Evolutionary conservation across 805 yeast genomes (phyloP).

Genomic region (Saccharomycopsis sp.): DNA sequence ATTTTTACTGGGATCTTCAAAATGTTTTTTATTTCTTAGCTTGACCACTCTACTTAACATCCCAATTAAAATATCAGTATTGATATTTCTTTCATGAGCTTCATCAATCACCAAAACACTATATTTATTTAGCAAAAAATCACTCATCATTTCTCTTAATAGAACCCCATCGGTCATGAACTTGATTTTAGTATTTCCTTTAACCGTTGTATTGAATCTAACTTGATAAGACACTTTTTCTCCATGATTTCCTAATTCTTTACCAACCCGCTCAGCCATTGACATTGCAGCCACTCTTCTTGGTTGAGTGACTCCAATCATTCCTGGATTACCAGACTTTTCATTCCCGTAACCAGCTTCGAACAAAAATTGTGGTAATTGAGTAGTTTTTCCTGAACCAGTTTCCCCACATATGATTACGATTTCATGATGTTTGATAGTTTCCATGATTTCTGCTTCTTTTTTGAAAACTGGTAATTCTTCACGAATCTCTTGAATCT

Average conservation of each 20-base stretch:
- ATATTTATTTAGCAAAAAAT: conserved; percentile 69
- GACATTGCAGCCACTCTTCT: conserved; percentile 91
- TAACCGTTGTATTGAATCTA: conserved; percentile 63
- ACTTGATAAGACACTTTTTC: conserved; percentile 70
- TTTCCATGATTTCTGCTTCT: conserved; percentile 93
- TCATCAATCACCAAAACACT: conserved; percentile 89
- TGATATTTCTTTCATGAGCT: conserved; percentile 94
- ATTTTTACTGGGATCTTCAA: conserved; percentile 34
- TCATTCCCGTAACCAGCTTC: conserved; percentile 81
- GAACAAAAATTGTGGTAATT: conserved; percentile 89
- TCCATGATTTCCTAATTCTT: conserved; percentile 67
- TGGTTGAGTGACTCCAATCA: conserved; percentile 95
- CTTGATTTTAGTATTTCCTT: conserved; percentile 59
- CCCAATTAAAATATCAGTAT: conserved; percentile 93
- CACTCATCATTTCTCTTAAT: conserved; percentile 85
- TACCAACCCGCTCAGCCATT: conserved; percentile 73
- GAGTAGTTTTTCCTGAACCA: conserved; percentile 98
- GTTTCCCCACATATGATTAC: conserved; percentile 94
- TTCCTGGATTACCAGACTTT: conserved; percentile 64
- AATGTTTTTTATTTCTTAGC: conserved; percentile 49
- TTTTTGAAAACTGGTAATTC: conserved; percentile 81
- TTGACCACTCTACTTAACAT: conserved; percentile 80
- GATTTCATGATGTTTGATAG: conserved; percentile 84
- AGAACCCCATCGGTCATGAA: conserved; percentile 95
- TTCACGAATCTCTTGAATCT: conserved; percentile 57